Conservation (phyloP, 768 basidiomycete species). For the Pleurotus giganteus region DNA sequence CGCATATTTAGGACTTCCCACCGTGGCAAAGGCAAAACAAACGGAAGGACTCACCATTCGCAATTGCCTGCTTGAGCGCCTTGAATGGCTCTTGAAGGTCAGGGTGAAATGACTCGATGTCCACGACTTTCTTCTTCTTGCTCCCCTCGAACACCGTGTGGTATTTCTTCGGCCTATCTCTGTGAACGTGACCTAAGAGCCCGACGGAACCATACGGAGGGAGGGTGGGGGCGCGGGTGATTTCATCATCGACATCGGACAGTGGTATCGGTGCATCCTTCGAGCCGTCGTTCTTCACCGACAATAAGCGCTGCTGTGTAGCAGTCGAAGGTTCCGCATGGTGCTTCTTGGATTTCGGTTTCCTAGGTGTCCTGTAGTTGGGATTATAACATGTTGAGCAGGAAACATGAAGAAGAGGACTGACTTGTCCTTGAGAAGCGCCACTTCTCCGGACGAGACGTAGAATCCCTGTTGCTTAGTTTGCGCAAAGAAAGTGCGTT, state of each 20-base stretch:
- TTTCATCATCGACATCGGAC: conserved; percentile 35
- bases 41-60: conserved; percentile 41
- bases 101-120: conserved; percentile 70
- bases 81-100: conserved; percentile 63
- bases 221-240: background rate
- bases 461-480: conserved; percentile 94
- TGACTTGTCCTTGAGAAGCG: conserved; percentile 75
- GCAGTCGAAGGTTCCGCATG: conserved; percentile 18
- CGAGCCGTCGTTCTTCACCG: conserved; percentile 32
- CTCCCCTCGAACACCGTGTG: conserved; percentile 52
- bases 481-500: conserved; percentile 86
- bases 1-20: no score
- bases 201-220: conserved; percentile 11
- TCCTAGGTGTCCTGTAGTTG: conserved; percentile 54
- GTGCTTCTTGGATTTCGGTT: conserved; percentile 65
- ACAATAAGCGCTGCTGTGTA: background rate
- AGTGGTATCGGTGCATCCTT: conserved; percentile 48
- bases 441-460: conserved; percentile 86
- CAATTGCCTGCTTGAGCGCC: conserved; percentile 57
- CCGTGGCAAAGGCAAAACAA: background rate
- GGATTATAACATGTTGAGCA: conserved; percentile 4
- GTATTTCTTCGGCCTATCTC: conserved; percentile 56
- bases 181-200: conserved; percentile 31
- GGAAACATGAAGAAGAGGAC: conserved; percentile 18
- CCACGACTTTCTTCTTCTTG: conserved; percentile 71